Conservation (phyloP, 1,284 basidiomycete species). For the Pyrrhoderma noxium region DNA sequence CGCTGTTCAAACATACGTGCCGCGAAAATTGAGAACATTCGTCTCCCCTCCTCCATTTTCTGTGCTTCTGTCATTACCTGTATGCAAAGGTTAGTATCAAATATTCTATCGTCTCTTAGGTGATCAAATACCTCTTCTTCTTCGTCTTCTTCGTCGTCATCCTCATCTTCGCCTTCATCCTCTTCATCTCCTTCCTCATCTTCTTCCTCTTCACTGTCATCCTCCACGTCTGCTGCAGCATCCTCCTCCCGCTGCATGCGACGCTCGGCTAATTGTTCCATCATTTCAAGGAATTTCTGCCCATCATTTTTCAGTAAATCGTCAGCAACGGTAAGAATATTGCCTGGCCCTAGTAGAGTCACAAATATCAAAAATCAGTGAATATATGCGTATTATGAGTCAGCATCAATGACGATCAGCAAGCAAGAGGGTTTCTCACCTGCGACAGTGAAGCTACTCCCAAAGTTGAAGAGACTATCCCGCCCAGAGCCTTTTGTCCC, state of each 20-base stretch:
- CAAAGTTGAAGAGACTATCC: conserved; percentile 73
- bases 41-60: conserved; percentile 97
- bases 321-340: conserved; percentile 98
- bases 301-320: conserved; percentile 98
- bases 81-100: conserved; percentile 7
- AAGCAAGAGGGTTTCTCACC: conserved; percentile 49
- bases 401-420: conserved; percentile 12
- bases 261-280: conserved; percentile 96
- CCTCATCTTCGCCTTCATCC: conserved; percentile 34
- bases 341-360: conserved; percentile 52
- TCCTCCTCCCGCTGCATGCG: conserved; percentile 91
- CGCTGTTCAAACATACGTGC: conserved; percentile 99
- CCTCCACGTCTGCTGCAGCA: conserved; percentile 68
- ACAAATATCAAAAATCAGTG: conserved; percentile 1
- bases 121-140: conserved; percentile 28
- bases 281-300: conserved; percentile 99
- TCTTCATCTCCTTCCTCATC: conserved; percentile 46
- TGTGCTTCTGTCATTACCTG: conserved; percentile 80
- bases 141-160: conserved; percentile 38
- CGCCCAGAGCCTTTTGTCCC: conserved; percentile 36
- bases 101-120: conserved; percentile 15
- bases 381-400: conserved; percentile 9
- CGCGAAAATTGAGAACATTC: conserved; percentile 99
- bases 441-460: conserved; percentile 75
- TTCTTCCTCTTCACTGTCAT: conserved; percentile 45